A percentile compares a stretch with the other conserved stretches of the same genome.
phyloP scores from a whole-genome alignment of 306 rosid species.

The Dryas octopetala region DNA sequence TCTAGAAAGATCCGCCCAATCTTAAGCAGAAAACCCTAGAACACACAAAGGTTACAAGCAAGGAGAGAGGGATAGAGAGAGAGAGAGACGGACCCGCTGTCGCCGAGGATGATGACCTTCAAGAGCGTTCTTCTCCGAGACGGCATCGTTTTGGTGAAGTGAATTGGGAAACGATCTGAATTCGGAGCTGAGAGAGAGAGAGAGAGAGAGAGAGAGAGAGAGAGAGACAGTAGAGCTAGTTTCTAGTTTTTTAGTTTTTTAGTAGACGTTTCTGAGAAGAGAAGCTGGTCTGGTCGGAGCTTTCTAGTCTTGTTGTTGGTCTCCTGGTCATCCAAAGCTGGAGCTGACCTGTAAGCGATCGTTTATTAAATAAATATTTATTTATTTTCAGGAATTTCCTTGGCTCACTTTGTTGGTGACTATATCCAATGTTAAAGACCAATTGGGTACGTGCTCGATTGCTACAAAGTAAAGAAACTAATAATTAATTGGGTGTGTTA shows the following conservation, averaged over 20 bases:
- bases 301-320: slow-evolving; percentile 20
- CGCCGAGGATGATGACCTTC: slow-evolving; percentile 99
- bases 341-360: slow-evolving; percentile 25
- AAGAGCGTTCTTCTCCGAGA: slow-evolving; percentile 94
- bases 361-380: neutral
- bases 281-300: slow-evolving; percentile 20
- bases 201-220: slow-evolving; percentile 19
- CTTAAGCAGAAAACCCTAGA: slow-evolving; percentile 15
- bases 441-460: no score
- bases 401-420: no score
- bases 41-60: neutral
- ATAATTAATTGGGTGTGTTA: no score
- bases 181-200: slow-evolving; percentile 15
- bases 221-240: neutral
- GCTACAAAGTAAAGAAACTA: no score
- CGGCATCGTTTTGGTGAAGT: slow-evolving; percentile 57
- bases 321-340: slow-evolving; percentile 24
- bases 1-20: slow-evolving; percentile 36
- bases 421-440: no score
- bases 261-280: neutral
- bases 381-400: no score
- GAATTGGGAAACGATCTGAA: slow-evolving; percentile 30
- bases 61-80: neutral
- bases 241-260: neutral
- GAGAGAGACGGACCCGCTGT: slow-evolving; percentile 71